Evolutionary conservation across 1,284 basidiomycete species (phyloP).

Genomic region (Ustilago loliicola): DNA sequence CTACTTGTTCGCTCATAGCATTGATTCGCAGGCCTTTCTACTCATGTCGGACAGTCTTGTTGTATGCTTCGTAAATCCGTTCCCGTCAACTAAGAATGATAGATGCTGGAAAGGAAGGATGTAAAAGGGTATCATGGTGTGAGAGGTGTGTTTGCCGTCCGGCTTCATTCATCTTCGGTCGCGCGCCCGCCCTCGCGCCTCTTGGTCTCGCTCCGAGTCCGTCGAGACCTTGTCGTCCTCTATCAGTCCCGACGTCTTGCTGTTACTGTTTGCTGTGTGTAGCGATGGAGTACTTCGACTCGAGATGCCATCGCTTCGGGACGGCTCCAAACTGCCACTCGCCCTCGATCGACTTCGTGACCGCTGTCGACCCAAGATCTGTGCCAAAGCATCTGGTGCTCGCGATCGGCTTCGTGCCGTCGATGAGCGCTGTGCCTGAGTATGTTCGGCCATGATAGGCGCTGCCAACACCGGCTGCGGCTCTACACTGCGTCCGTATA

Average conservation of each 20-base stretch:
- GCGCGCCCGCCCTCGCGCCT: conserved; percentile 36
- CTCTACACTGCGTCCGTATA: conserved; percentile 47
- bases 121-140: conserved; percentile 8
- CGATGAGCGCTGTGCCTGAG: conserved; percentile 43
- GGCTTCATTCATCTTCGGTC: conserved; percentile 18
- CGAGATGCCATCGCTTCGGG: neutral
- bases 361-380: conserved; percentile 45
- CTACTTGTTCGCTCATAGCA: too few species aligned
- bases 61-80: neutral
- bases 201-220: conserved; percentile 22
- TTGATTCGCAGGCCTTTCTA: neutral
- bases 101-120: neutral
- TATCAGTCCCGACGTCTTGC: neutral
- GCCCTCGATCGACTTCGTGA: conserved; percentile 42
- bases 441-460: conserved; percentile 26
- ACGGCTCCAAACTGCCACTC: conserved; percentile 4
- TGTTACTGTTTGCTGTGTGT: neutral
- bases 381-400: conserved; percentile 54
- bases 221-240: conserved; percentile 16
- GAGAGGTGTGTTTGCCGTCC: conserved; percentile 5
- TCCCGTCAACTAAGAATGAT: neutral
- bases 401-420: conserved; percentile 48
- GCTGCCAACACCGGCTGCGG: conserved; percentile 13
- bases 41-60: neutral
- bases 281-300: conserved; percentile 9